Base-by-base conservation (phyloP, 305 asterid species). In the Nicotiana rustica region DNA sequence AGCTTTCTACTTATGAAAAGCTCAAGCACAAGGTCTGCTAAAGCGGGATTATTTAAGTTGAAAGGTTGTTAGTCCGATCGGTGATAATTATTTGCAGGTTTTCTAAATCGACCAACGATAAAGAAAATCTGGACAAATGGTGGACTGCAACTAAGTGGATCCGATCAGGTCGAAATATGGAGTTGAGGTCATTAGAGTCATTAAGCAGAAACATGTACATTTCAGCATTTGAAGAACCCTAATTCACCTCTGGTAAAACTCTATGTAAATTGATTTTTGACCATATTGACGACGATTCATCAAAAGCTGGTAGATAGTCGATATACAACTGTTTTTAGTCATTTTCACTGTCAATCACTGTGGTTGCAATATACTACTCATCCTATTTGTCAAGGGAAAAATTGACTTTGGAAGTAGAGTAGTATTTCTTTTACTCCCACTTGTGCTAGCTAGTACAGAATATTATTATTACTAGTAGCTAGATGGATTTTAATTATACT, bases 401-500 rank as follows among this genome's bases (percentile, higher is more conserved):
- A 52, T 41, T 3, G 57, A 12, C 57, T 52, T 41, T 6, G 47
- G 47, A 41, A 31, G 35, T 31, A 31, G 0, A 31, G 35, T 31
- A 31, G 47, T 52, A 13, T 52, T 52, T 52, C 13, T 52, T 52
- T 52, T 52, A 52, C 1, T 52, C 15, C 17, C 57, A 52, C 57
- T 52, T 52, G 57, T 52, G 9, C 10, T 41, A 41, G 57, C 57
- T 52, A 52, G 57, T 52, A 52, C 10, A 52, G 57, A 52, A 13
- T 52, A 52, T 52, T 52, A 31, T 31, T 31, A 31, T 0, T 31
- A 31, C 4, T 25, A 25, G 29, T 25, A 25, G 29, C 29, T 31
- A 65, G 6, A 70, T 75, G 80, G 80, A 75, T 75, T 75, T 75
- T 52, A 75, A 75, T 29, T 75, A 49, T 75, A 25, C 41, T 25